These are phyloP conservation scores for Comarum palustre DNA, from an alignment of 306 rosid genomes.

Conservation along the genomic window DNA sequence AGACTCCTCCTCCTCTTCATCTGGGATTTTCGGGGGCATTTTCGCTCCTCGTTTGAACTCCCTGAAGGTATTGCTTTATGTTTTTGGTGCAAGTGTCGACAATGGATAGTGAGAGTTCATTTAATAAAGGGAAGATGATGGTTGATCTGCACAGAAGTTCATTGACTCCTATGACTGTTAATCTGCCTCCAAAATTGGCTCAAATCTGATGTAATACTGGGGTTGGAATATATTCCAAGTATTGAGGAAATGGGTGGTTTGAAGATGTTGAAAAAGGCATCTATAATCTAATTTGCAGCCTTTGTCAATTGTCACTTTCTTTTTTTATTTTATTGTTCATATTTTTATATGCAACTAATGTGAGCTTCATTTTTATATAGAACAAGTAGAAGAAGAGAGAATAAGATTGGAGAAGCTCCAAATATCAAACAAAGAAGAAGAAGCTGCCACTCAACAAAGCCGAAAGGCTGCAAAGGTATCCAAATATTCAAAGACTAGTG, in stretches of 20 bases:
- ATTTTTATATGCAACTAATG: too few relatives aligned
- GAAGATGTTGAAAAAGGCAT: neutral
- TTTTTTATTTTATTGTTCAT: too few relatives aligned
- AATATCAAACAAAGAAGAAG: too few relatives aligned
- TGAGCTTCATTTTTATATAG: neutral
- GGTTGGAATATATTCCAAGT: neutral
- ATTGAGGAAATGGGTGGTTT: neutral
- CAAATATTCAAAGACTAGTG: too few relatives aligned
- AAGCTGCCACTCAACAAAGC: too few relatives aligned
- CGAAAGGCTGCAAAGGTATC: too few relatives aligned
- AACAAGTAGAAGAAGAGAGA: neutral
- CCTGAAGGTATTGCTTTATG: conserved; percentile 38
- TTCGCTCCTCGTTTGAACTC: conserved; percentile 45
- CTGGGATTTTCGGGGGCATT: conserved; percentile 58
- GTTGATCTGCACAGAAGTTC: too few relatives aligned
- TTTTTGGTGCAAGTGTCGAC: too few relatives aligned
- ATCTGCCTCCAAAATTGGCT: neutral
- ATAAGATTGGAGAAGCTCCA: neutral
- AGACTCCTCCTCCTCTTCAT: conserved; percentile 46
- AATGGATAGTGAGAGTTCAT: too few relatives aligned
- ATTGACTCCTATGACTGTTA: neutral
- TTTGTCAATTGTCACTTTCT: too few relatives aligned
- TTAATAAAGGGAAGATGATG: too few relatives aligned
- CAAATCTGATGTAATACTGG: neutral
- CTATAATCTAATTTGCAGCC: too few relatives aligned